These are phyloP conservation scores for Hemisphaericaspora subhashii DNA, from an alignment of 1,139 yeast genomes.

Conservation along the genomic window DNA sequence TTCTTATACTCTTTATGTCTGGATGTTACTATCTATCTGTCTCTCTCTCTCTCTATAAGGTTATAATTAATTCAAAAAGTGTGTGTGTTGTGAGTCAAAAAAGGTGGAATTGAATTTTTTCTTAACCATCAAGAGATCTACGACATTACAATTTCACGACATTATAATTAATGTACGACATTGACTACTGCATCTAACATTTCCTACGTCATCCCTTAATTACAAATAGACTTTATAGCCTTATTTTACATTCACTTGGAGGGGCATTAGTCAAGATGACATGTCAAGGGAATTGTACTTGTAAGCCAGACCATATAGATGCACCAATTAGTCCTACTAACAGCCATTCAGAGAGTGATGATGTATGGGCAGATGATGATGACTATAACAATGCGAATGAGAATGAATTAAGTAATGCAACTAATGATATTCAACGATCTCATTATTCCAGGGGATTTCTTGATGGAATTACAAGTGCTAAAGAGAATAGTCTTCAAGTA, in stretches of 20 bases:
- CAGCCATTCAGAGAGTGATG: conserved; percentile 15
- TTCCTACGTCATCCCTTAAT: too few species aligned
- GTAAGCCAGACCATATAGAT: conserved; percentile 3
- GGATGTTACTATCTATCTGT: too few species aligned
- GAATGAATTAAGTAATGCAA: conserved; percentile 36
- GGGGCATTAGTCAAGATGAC: not conserved
- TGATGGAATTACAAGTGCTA: conserved; percentile 74
- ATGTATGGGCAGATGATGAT: conserved; percentile 48
- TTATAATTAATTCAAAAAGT: too few species aligned
- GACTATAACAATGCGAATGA: too few species aligned
- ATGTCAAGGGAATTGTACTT: conserved; percentile 8
- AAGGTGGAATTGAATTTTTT: too few species aligned
- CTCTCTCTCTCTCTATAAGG: too few species aligned
- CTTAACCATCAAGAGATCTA: too few species aligned
- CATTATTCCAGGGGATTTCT: conserved; percentile 83
- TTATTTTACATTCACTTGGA: not conserved
- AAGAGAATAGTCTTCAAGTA: conserved; percentile 66
- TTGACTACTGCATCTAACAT: too few species aligned
- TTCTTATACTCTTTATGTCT: too few species aligned
- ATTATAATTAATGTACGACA: not conserved
- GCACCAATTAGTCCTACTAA: not conserved
- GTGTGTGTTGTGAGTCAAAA: too few species aligned
- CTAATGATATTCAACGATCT: conserved; percentile 50
- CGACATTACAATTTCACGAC: conserved; percentile 1
- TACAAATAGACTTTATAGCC: not conserved